Evolutionary conservation across 768 basidiomycete genomes (phyloP), one percentile per base, ranked within the genome.

Genomic region (Boletus subparvulus): DNA sequence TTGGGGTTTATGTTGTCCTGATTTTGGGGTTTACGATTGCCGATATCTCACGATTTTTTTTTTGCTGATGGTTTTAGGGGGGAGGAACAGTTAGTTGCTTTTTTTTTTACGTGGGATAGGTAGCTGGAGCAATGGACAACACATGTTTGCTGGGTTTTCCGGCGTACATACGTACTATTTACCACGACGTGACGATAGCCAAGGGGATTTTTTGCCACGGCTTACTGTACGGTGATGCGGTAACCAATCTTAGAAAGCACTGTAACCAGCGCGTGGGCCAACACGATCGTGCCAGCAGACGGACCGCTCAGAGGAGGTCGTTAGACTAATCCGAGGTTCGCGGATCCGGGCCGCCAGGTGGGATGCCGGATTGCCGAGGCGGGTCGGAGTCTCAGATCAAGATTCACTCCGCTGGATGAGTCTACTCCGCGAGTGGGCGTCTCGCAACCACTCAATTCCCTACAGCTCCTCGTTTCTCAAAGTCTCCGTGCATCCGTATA

Each of bases 381-480:
- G 21, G 47, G 61, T 67, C 70, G 70, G 69, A 72, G 69, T 70
- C 60, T 12, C 69, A 62, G 60, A 28, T 13, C 21, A 14, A 45
- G 19, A 35, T 45, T 56, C 61, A 65, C 72, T 74, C 70, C 72
- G 72, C 69, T 59, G 40, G 37, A 52, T 47, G 60, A 19, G 33
- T 44, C 6, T 52, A 72, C 68, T 73, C 69, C 69, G 69, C 70
- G 69, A 73, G 45, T 68, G 61, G 52, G 65, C 68, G 58, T 67
- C 64, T 74, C 60, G 47, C 60, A 59, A 61, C 62, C 54, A 59
- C 69, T 70, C 65, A 21, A 65, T 66, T 70, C 70, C 61, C 50
- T 60, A 35, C 60, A 28, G 26, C 59, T 53, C 56, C 51, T 67
- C 63, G 65, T 61, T 65, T 57, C 61, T 62, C 50, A 45, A 44